Base-by-base conservation (phyloP, 2,329 filamentous ascomycete genomes). In the Penicillium sp. region DNA sequence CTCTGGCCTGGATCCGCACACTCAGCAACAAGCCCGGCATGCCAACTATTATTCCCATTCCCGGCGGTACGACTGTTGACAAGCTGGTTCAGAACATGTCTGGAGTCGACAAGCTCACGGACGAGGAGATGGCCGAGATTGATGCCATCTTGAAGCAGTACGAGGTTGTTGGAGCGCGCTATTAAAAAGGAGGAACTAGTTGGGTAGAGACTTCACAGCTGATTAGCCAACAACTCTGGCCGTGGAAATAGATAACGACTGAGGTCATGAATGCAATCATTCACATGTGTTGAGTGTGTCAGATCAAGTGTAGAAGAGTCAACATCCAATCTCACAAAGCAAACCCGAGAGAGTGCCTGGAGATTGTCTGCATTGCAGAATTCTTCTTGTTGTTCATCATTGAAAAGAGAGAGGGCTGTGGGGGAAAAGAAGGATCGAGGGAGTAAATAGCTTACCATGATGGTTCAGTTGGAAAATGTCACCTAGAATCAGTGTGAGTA, bases 121-220 rank as follows among this genome's bases (percentile, higher is more conserved):
- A 75, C 43, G 68, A 70, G 16, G 76, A 80, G 55, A 65, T 85
- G 73, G 79, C 80, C 48, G 82, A 83, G 67, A 78, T 87, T 55
- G 80, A 82, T 43, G 76, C 78, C 19, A 79, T 87, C 59, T 62
- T 85, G 62, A 80, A 81, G 63, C 79, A 77, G 57, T 73, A 82
- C 42, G 71, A 77, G 49, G 70, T 82, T 33, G 65, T 71, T 28
- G 74, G 75, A 22, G 49, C 55, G 52, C 70, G 74, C 30, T 76
- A 75, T 58, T 71, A 62, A 57, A 52, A 52, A 6, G 14, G 19
- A 33, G 7, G 5, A 51, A 35, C 49, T 58, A 52, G 28, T n/a
- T 35, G 19, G 3, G 28, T 54, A 51, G 16, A 58, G 38, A 51
- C 28, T 55, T 55, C 57, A 60, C 19, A 19, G 57, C 38, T 40